Conservation (phyloP, 805 yeast genomes). For the Nakazawaea laoshanensis region DNA sequence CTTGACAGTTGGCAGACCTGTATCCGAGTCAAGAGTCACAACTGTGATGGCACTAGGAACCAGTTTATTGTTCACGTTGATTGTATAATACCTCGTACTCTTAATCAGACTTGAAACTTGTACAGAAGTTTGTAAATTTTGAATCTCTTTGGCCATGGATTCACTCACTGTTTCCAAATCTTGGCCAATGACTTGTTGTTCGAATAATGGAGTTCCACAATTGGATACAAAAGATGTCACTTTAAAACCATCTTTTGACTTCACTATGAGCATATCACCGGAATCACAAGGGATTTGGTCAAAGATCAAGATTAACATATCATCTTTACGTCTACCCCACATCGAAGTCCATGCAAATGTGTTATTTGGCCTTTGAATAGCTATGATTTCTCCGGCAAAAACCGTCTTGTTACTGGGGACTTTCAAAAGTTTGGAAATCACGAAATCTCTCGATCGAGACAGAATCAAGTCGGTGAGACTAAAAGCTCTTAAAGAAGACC, state of each 20-base stretch:
- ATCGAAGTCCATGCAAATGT: conserved; percentile 76
- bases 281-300: conserved; percentile 76
- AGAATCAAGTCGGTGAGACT: conserved; percentile 72
- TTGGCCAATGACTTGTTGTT: conserved; percentile 9
- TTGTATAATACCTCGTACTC: conserved; percentile 54
- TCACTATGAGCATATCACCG: conserved; percentile 45
- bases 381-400: conserved; percentile 80
- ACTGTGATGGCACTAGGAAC: conserved; percentile 73
- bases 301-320: conserved; percentile 70
- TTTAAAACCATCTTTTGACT: conserved; percentile 17
- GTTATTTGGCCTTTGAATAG: conserved; percentile 61
- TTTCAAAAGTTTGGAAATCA: conserved; percentile 40
- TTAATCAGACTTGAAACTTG: conserved; percentile 39
- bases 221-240: conserved; percentile 17
- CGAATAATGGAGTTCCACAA: conserved; percentile 15
- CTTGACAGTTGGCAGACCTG: conserved; percentile 29
- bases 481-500: conserved; percentile 48
- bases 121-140: conserved; percentile 15
- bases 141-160: conserved; percentile 7
- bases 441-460: conserved; percentile 66
- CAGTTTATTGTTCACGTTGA: conserved; percentile 32
- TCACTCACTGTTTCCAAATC: conserved; percentile 12
- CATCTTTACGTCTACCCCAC: conserved; percentile 79
- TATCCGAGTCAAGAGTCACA: conserved; percentile 42
- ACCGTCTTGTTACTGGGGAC: conserved; percentile 33